Conservation (phyloP, 1,284 basidiomycete genomes). For the Ceratobasidium sp. region DNA sequence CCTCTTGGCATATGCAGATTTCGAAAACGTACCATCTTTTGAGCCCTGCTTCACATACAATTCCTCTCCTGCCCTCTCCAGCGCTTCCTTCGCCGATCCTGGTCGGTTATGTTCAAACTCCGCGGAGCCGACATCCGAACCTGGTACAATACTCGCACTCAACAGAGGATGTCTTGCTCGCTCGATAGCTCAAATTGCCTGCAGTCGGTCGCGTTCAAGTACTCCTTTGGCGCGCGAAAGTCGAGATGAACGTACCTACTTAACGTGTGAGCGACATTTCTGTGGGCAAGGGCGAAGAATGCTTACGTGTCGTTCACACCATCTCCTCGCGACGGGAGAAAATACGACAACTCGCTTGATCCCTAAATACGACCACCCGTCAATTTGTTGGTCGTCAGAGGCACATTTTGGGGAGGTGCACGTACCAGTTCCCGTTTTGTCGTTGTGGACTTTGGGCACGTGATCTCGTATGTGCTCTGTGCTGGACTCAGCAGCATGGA, state of each 20-base stretch:
- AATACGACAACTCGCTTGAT: slow-evolving; percentile 63
- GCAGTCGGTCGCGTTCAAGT: slow-evolving; percentile 61
- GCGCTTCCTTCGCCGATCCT: slow-evolving; percentile 58
- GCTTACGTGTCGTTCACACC: slow-evolving; percentile 87
- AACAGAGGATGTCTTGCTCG: slow-evolving; percentile 74
- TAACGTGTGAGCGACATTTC: background rate
- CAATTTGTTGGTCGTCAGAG: too few relatives aligned
- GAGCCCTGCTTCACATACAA: slow-evolving; percentile 63
- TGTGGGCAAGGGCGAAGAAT: background rate
- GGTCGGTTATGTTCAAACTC: slow-evolving; percentile 67
- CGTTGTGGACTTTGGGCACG: background rate
- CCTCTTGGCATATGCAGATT: slow-evolving; percentile 27
- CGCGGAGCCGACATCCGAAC: background rate
- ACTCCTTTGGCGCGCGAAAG: slow-evolving; percentile 61
- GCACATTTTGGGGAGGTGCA: too few relatives aligned
- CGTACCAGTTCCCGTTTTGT: too few relatives aligned
- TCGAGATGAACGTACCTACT: slow-evolving; percentile 75
- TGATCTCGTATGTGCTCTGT: background rate
- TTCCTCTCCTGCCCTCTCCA: slow-evolving; percentile 61
- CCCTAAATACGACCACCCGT: too few relatives aligned
- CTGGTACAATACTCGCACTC: slow-evolving; percentile 61
- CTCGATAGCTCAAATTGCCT: slow-evolving; percentile 73
- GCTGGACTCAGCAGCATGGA: background rate
- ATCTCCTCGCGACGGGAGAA: slow-evolving; percentile 71
- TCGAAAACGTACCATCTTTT: slow-evolving; percentile 62